Evolutionary conservation across 2,329 filamentous ascomycete species (phyloP).

Genomic region (Penicillium sp.): DNA sequence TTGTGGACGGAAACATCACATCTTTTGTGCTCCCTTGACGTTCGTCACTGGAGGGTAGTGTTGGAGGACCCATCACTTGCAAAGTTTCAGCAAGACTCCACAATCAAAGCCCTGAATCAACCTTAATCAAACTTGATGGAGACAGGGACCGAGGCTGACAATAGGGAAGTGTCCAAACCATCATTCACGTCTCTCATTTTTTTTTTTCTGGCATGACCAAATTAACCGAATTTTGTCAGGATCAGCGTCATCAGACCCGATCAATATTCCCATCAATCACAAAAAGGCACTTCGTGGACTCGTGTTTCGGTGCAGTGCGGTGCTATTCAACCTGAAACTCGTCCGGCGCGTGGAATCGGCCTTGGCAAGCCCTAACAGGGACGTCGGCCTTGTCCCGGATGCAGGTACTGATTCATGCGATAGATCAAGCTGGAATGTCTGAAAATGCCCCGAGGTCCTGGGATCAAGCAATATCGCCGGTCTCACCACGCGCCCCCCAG

Average conservation of each 20-base stretch:
- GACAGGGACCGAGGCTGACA: neutral
- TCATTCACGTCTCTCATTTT: neutral
- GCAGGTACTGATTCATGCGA: slow-evolving; percentile 1
- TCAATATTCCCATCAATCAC: slow-evolving; percentile 2
- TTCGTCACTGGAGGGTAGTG: too few relatives aligned
- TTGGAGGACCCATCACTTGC: neutral
- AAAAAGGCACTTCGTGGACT: neutral
- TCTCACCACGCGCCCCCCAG: slow-evolving; percentile 10
- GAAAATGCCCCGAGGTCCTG: neutral
- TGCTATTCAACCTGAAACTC: slow-evolving; percentile 22
- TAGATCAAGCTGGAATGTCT: neutral
- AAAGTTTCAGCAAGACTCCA: neutral
- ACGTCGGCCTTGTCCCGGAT: slow-evolving; percentile 16
- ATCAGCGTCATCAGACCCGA: neutral
- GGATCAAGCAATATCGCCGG: slow-evolving; percentile 5
- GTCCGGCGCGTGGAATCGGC: slow-evolving; percentile 23
- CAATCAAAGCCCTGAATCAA: slow-evolving; percentile 1
- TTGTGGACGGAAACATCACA: too few relatives aligned
- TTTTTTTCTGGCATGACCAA: neutral
- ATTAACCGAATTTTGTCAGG: neutral
- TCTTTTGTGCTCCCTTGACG: too few relatives aligned
- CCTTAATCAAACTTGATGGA: neutral
- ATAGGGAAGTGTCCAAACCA: slow-evolving; percentile 6
- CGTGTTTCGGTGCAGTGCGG: slow-evolving; percentile 5
- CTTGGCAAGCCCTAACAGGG: slow-evolving; percentile 19